Base-by-base conservation (phyloP, 352 stramenopile species). In the Pythium pyrilobum region DNA sequence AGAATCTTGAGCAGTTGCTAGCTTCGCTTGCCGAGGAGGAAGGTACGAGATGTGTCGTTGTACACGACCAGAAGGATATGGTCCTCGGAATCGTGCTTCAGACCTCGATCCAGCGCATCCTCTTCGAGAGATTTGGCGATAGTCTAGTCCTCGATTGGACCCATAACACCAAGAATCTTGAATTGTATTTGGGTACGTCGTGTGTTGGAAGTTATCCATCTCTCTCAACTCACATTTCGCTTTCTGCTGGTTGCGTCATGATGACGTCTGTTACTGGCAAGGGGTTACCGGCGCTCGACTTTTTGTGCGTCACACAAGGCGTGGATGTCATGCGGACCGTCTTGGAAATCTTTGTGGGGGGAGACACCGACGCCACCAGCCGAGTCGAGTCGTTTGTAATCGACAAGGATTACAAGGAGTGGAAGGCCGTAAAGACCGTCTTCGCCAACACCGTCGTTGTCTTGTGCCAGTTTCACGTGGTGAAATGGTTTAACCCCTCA, bases 341-440 rank as follows among this genome's bases (percentile, higher is more conserved):
- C 1, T 23, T 69, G 1, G 23, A 45, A 3, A 41, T 53, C 24
- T 65, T 67, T 28, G 38, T 41, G 4, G 27, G 54, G 18, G 4
- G 13, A n/a, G 23, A 47, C 31, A 2, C 28, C 4, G n/a, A 3
- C 8, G 36, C 21, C 0, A 6, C 23, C 6, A 24, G 29, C 5
- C 34, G 24, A 0, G 51, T 56, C 2, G 31, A 58, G 13, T 57
- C 61, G 2, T 39, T 64, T 16, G 29, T 64, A 0, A 69, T 69
- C 11, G 61, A 65, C 33, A 69, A 69, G 24, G 61, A 69, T 24
- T 69, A 59, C 15, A 61, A 15, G 6, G 61, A 69, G 15, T 69
- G 50, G 55, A 28, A 13, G 7, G 46, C 59, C 0, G 20, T 64
- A 1, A 24, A 54, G 0, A 23, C 45, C 0, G 33, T 47, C 0